Evolutionary conservation across 495 filamentous ascomycete species (phyloP).

Genomic region (Hypoxylon intermedium): DNA sequence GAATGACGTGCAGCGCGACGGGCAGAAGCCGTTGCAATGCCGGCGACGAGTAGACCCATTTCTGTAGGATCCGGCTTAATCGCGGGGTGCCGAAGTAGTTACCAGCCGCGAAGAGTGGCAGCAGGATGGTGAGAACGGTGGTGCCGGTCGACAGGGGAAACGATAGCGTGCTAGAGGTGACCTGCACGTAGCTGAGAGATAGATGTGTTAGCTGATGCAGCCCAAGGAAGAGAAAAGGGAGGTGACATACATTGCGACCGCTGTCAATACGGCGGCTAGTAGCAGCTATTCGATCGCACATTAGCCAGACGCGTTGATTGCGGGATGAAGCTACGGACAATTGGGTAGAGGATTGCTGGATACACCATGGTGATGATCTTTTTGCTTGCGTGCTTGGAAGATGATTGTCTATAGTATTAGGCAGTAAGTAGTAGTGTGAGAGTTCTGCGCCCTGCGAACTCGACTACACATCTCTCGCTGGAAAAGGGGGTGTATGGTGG

Average conservation of each 20-base stretch:
- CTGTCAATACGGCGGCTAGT: constrained; percentile 1
- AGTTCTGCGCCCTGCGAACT: no score
- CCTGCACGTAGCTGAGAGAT: constrained; percentile 59
- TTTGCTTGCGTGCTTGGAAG: not conserved
- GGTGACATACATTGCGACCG: constrained; percentile 26
- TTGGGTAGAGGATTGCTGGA: constrained; percentile 3
- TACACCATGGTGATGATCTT: constrained; percentile 10
- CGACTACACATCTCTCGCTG: no score
- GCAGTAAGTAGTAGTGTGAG: no score
- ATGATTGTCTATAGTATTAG: no score
- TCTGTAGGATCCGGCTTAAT: constrained; percentile 16
- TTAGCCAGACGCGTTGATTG: not conserved
- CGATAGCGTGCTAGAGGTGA: constrained; percentile 53
- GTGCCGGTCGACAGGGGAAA: constrained; percentile 60
- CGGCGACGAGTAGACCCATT: constrained; percentile 24
- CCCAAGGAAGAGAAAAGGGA: not conserved
- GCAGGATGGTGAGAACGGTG: constrained; percentile 56
- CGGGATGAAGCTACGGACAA: constrained; percentile 13
- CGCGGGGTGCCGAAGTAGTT: constrained; percentile 43
- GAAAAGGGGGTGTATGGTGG: no score
- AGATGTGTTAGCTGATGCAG: constrained; percentile 5
- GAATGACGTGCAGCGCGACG: constrained; percentile 48
- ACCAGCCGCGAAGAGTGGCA: constrained; percentile 59
- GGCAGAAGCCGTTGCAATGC: constrained; percentile 43
- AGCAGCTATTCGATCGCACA: constrained; percentile 16